Percentiles rank a stretch among this genome's conserved stretches.
These are phyloP conservation scores for Collybia mongolica DNA, from an alignment of 768 basidiomycete species.

Conservation along the genomic window DNA sequence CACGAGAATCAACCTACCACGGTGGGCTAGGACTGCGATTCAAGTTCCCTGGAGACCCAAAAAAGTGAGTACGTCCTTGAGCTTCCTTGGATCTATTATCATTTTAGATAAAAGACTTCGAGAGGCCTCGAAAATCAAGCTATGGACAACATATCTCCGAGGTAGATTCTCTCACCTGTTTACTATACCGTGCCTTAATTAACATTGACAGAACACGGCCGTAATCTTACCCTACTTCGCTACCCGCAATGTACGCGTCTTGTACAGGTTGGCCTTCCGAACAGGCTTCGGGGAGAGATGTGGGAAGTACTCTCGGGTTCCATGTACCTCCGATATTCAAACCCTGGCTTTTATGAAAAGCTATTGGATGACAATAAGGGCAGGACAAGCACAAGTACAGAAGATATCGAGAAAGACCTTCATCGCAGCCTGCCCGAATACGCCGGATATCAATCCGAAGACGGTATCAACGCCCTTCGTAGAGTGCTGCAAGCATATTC, in stretches of 20 bases:
- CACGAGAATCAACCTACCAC: slow-evolving; percentile 58
- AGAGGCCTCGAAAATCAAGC: slow-evolving; percentile 91
- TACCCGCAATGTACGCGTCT: slow-evolving; percentile 98
- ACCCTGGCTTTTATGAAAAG: slow-evolving; percentile 78
- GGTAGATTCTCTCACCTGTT: slow-evolving; percentile 41
- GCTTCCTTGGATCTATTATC: not conserved
- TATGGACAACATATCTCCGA: slow-evolving; percentile 88
- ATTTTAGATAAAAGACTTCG: slow-evolving; percentile 53
- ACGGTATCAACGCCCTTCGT: slow-evolving; percentile 81
- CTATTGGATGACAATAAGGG: slow-evolving; percentile 79
- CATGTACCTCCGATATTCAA: slow-evolving; percentile 82
- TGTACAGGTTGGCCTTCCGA: slow-evolving; percentile 95
- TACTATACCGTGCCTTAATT: slow-evolving; percentile 7
- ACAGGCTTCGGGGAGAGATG: slow-evolving; percentile 91
- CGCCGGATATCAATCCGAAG: slow-evolving; percentile 89
- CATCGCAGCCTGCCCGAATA: slow-evolving; percentile 97
- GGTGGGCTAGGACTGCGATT: slow-evolving; percentile 80
- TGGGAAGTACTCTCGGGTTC: slow-evolving; percentile 98
- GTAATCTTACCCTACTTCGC: slow-evolving; percentile 91
- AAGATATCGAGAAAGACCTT: slow-evolving; percentile 98
- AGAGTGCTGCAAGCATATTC: slow-evolving; percentile 95
- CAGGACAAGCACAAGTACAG: slow-evolving; percentile 82
- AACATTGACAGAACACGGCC: slow-evolving; percentile 70
- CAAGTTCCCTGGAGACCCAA: slow-evolving; percentile 91
- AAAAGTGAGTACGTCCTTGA: slow-evolving; percentile 56